Conservation (phyloP, 257 asterid species). For the Ilex aquifolium region DNA sequence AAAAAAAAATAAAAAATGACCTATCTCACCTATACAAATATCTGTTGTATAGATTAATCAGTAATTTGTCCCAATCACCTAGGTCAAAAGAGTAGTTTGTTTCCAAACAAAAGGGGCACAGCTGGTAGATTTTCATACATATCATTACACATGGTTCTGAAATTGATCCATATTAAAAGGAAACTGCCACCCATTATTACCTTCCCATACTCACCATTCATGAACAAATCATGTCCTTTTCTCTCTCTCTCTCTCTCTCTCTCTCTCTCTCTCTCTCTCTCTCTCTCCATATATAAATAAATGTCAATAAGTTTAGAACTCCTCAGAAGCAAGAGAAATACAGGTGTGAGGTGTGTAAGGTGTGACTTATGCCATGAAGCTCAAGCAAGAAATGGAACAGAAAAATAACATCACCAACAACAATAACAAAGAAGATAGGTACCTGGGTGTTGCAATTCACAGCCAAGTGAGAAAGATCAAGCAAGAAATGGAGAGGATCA, state of each 20-base stretch:
- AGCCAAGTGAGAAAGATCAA: conserved; percentile 63
- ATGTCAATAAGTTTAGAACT: conserved; percentile 4
- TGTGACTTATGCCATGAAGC: conserved; percentile 1
- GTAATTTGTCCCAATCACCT: no score
- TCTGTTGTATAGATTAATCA: no score
- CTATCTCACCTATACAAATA: no score
- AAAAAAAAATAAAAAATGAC: no score
- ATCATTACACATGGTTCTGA: no score
- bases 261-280: not conserved
- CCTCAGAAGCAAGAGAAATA: not conserved
- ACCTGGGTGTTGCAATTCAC: conserved; percentile 49
- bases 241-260: conserved; percentile 4
- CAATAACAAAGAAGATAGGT: conserved; percentile 16
- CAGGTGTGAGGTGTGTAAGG: conserved; percentile 17
- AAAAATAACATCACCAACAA: conserved; percentile 4
- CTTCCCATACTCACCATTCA: conserved; percentile 21
- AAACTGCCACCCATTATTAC: conserved; percentile 1
- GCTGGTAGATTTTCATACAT: no score
- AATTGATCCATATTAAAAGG: not conserved
- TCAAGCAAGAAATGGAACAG: conserved; percentile 27
- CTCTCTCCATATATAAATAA: conserved; percentile 19
- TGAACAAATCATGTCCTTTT: conserved; percentile 22
- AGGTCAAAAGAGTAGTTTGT: no score
- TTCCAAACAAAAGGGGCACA: no score
- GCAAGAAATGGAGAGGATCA: conserved; percentile 65